Evolutionary conservation across 1,284 basidiomycete genomes (phyloP), one percentile per base, ranked within the genome.

Genomic region (Jaminaea rosea): DNA sequence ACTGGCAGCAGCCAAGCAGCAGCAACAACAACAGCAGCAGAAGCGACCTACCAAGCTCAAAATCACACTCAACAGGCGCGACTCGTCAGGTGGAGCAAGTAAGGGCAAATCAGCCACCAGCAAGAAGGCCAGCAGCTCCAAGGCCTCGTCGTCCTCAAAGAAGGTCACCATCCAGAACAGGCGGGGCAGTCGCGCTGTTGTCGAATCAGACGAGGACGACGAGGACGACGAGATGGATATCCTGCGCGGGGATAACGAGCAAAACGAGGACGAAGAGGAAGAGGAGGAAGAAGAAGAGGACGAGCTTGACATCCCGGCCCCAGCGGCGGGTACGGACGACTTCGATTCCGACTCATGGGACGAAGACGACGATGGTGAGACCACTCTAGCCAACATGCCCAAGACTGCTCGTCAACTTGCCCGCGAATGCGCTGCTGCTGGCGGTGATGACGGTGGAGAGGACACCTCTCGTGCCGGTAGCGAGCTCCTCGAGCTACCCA

Each of bases 341-440:
- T 31, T 41, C 7, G 17, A 19, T 17, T 17, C n/a, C 24, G 49
- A 44, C 44, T 19, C 13, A 4, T 50, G 52, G 3, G 53, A 56
- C 27, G 41, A 48, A 2, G 52, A 55, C 26, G 55, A 62, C 10
- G 52, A 61, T 34, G 52, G 26, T 21, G 53, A 50, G 15, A 39
- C 46, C 11, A 34, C 44, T 7, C 24, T 39, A 8, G 26, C 46
- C 56, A 9, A 58, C 53, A 53, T 56, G 24, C 63, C 62, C 26
- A 69, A 67, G 50, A 73, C 71, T 6, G 68, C 68, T 3, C 56
- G 71, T 7, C 69, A 73, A 46, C 51, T 68, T 5, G 69, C 69
- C 23, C 50, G 21, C 53, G 64, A 17, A 57, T 58, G 44, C 49
- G 55, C 29, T 51, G 59, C n/a, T n/a, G 39, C 39, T 17, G 39